phyloP scores from a whole-genome alignment of 129 eudicot species.

The Mikania micrantha region DNA sequence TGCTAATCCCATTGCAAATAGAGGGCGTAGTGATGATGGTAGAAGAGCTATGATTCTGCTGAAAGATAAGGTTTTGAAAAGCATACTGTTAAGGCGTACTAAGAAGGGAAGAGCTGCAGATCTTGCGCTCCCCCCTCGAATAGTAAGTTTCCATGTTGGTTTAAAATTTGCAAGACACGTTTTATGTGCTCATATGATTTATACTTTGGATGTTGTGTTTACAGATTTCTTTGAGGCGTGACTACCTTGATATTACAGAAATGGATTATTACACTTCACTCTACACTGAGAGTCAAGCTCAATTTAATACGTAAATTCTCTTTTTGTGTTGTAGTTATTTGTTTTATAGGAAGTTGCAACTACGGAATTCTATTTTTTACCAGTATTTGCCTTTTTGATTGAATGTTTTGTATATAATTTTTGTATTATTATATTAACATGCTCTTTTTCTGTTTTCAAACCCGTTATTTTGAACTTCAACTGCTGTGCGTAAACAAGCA shows the following conservation, averaged over 20 bases:
- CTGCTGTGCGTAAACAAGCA: not conserved
- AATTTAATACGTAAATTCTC: slow-evolving; percentile 69
- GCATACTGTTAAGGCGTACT: no score
- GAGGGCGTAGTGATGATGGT: no score
- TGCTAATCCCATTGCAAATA: no score
- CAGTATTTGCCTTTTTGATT: not conserved
- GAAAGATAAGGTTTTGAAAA: no score
- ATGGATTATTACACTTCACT: slow-evolving; percentile 81
- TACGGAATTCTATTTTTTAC: not conserved
- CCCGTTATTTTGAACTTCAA: not conserved
- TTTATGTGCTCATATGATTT: not conserved
- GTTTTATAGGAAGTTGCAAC: not conserved
- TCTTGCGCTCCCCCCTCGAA: slow-evolving; percentile 91
- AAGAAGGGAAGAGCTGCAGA: slow-evolving; percentile 91
- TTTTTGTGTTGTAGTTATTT: no score
- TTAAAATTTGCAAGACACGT: not conserved
- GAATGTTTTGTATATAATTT: not conserved
- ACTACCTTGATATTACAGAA: slow-evolving; percentile 73
- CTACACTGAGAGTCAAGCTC: slow-evolving; percentile 78
- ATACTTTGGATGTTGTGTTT: not conserved
- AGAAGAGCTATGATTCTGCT: no score
- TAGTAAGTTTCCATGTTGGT: slow-evolving; percentile 42
- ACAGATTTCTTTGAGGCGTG: slow-evolving; percentile 73
- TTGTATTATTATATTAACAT: not conserved
- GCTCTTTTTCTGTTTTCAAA: not conserved